Conservation (phyloP, 768 basidiomycete species). For the Boletus sensibilis region DNA sequence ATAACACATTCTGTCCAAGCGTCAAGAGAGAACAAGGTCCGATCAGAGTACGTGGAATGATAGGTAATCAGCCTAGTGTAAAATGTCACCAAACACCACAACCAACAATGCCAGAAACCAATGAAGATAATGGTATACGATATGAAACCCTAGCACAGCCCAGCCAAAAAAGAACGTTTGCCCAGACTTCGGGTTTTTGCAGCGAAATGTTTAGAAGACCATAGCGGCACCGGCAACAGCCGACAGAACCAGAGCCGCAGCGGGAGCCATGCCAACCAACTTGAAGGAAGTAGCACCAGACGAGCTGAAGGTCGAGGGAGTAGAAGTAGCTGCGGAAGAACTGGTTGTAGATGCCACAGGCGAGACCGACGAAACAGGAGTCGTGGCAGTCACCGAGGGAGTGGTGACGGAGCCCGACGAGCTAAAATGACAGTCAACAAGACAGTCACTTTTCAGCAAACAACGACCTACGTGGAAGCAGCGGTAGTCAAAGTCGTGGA, state of each 20-base stretch:
- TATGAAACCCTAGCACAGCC: not conserved
- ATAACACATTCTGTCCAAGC: constrained; percentile 15
- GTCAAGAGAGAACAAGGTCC: constrained; percentile 23
- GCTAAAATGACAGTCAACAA: constrained; percentile 2
- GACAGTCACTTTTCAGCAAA: fast-evolving
- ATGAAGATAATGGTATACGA: constrained; percentile 17
- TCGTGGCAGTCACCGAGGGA: constrained; percentile 11
- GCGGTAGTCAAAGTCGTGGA: constrained; percentile 14
- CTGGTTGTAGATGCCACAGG: not conserved
- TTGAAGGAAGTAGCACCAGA: constrained; percentile 35
- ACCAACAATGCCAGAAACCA: constrained; percentile 9
- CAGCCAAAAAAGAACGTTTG: not conserved
- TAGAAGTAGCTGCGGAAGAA: constrained; percentile 20
- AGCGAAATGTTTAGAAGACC: constrained; percentile 39
- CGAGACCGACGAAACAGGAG: not conserved
- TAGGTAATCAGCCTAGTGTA: constrained; percentile 13
- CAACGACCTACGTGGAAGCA: constrained; percentile 13
- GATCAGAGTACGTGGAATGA: constrained; percentile 9
- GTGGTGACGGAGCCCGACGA: not conserved
- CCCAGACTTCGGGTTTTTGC: not conserved
- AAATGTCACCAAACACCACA: constrained; percentile 12
- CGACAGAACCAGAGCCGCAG: constrained; percentile 41
- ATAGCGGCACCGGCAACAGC: constrained; percentile 48
- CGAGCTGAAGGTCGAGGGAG: constrained; percentile 21
- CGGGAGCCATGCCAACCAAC: constrained; percentile 31